phyloP scores from a whole-genome alignment of 345 rosid genomes.

The Eucalyptus regnans region DNA sequence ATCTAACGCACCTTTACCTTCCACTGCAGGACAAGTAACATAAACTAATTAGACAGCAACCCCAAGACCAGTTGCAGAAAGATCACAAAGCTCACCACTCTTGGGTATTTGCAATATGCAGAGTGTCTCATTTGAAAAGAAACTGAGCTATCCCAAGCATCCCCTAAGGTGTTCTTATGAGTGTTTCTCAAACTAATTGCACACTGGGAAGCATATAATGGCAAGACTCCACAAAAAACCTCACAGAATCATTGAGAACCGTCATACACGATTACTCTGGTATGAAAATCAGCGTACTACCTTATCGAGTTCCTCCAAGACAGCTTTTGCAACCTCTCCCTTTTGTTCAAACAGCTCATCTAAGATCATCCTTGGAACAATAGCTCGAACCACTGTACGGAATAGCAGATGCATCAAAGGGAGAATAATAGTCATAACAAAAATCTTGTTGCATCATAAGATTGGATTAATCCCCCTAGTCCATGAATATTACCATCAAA shows the following conservation, averaged over 20 bases:
- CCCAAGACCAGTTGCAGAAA: neutral
- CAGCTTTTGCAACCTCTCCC: constrained; percentile 94
- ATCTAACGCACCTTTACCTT: neutral
- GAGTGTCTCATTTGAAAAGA: neutral
- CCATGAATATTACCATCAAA: constrained; percentile 57
- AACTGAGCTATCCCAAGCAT: neutral
- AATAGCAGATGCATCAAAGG: neutral
- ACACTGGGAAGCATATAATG: neutral
- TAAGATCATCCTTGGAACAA: constrained; percentile 77
- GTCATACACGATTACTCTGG: neutral
- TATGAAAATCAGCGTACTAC: constrained; percentile 8
- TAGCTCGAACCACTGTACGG: constrained; percentile 77
- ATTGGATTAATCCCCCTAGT: neutral
- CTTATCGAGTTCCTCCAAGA: constrained; percentile 93
- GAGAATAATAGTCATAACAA: neutral
- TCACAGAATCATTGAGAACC: neutral
- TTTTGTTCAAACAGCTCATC: constrained; percentile 96
- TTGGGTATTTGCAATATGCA: neutral
- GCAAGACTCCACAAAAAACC: neutral
- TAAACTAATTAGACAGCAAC: neutral
- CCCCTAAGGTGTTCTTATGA: neutral
- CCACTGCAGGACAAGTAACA: neutral
- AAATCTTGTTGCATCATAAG: neutral
- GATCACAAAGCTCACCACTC: neutral
- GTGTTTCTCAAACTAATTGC: neutral